Evolutionary conservation across 2,329 filamentous ascomycete genomes (phyloP), one percentile per base, ranked within the genome.

Genomic region (Colletotrichum spinosum): DNA sequence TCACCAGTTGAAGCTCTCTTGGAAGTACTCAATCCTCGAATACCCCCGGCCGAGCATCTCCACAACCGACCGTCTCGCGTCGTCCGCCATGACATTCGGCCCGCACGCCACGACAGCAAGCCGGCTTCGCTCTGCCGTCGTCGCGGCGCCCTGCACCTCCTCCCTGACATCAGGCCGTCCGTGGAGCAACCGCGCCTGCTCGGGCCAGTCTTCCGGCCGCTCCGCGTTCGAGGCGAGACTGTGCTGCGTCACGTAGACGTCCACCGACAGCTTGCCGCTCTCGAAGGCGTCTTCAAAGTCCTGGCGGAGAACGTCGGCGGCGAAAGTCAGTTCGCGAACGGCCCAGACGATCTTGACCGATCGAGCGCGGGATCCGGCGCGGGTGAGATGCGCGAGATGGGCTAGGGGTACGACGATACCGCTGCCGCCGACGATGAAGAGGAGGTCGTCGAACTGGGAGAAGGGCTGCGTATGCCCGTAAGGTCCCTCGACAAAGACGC

Each of bases 361-460:
- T 25, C 67, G 69, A 0, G 71, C 69, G 1, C 58, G 56, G 4
- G 64, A 60, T 0, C 57, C 46, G 4, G 55, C 65, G n/a, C 53
- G 25, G 1, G 73, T 68, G 7, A 81, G 71, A 0, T 59, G 50
- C 1, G 70, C 66, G 2, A 81, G 67, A 58, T 83, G 80, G 1
- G 80, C 78, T 0, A 83, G 67, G 0, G 81, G 75, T 0, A 80
- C 75, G 13, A 80, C 81, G 12, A 84, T 77, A 0, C 81, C 81
- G 51, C 79, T 83, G 0, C 81, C 81, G 1, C 81, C 81, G 0
- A 79, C 79, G 5, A 84, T 69, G 60, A 83, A 83, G 0, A 83
- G 61, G 2, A 83, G 69, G 25, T 76, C 74, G 11, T 77, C 73
- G 48, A 80, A 83, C 2, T 68, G 67, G 45, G 78, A 70, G 3